Conservation (phyloP, 169 alveolate species). For the Cardiosporidium cionae region DNA sequence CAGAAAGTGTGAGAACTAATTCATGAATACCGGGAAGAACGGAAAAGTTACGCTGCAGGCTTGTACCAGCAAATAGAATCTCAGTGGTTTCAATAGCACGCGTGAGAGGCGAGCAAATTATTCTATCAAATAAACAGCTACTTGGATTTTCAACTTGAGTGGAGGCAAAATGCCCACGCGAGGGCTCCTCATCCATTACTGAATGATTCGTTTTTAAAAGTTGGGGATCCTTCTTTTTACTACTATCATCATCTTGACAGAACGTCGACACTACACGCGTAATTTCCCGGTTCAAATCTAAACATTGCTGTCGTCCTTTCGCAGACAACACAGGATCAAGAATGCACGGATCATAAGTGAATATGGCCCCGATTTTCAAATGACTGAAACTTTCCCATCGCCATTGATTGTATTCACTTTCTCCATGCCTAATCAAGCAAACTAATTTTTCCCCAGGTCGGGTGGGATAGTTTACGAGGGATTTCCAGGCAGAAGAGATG, state of each 20-base stretch:
- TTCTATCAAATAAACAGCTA: not conserved
- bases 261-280: not conserved
- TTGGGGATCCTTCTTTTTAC: not conserved
- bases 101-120: not conserved
- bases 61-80: not conserved
- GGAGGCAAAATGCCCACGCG: not conserved
- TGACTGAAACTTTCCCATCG: not conserved
- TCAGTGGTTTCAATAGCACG: not conserved
- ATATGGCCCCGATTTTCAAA: slow-evolving; percentile 18
- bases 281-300: not conserved
- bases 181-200: not conserved
- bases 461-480: too few relatives aligned
- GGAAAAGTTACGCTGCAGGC: not conserved
- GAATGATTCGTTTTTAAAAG: not conserved
- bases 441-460: slow-evolving; percentile 12
- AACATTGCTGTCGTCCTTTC: not conserved
- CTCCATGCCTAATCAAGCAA: slow-evolving; percentile 31
- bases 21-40: not conserved
- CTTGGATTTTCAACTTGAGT: not conserved
- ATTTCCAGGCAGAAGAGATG: too few relatives aligned
- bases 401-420: slow-evolving; percentile 39
- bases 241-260: not conserved
- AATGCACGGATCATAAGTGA: not conserved
- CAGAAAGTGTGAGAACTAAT: not conserved
- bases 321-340: not conserved